Conservation (phyloP, 1,284 basidiomycete species). For the Rhizoctonia solani region DNA sequence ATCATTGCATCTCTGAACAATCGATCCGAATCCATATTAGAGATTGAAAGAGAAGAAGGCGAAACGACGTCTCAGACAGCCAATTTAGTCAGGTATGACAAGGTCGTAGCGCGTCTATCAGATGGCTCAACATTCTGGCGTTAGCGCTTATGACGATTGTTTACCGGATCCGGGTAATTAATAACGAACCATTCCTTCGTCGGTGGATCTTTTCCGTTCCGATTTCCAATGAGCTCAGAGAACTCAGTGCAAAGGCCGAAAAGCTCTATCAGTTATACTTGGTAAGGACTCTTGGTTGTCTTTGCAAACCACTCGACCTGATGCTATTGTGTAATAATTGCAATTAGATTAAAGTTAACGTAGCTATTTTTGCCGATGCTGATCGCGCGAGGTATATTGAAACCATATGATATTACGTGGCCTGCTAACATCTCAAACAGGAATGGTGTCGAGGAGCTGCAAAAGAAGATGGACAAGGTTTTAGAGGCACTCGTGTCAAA, state of each 20-base stretch:
- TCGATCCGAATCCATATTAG: slow-evolving; percentile 22
- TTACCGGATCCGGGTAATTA: slow-evolving; percentile 19
- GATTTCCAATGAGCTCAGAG: slow-evolving; percentile 13
- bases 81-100: slow-evolving; percentile 14
- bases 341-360: not conserved
- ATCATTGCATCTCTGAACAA: slow-evolving; percentile 31
- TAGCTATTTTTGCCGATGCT: not conserved
- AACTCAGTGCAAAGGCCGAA: slow-evolving; percentile 17
- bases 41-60: slow-evolving; percentile 31
- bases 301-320: no score
- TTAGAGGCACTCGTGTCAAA: not conserved
- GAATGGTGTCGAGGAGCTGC: not conserved
- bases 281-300: not conserved
- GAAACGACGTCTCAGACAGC: slow-evolving; percentile 30
- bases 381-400: not conserved
- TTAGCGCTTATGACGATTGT: slow-evolving; percentile 27
- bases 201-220: slow-evolving; percentile 13
- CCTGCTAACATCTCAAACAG: not conserved
- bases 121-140: not conserved
- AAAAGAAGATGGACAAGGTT: not conserved
- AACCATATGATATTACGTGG: not conserved
- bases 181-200: slow-evolving; percentile 25
- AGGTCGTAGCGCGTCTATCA: not conserved
- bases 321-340: no score
- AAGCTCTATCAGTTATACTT: slow-evolving; percentile 30